These are phyloP conservation scores for Lichtheimia ramosa DNA, from an alignment of 371 early-diverging fungal species.

Conservation along the genomic window DNA sequence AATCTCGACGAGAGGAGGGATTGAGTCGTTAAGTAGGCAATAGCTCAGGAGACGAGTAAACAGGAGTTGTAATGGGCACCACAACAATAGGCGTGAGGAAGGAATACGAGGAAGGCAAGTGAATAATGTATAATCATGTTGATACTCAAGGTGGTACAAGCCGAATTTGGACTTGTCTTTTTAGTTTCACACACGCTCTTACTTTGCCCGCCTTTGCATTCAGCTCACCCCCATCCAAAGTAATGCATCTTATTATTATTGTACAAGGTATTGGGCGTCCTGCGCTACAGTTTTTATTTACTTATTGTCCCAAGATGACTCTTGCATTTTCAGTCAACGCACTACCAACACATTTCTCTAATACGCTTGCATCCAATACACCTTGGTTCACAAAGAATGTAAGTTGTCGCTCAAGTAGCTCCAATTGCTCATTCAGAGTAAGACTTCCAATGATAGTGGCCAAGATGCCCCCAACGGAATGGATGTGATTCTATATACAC, in stretches of 20 bases:
- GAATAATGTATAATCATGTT: no score
- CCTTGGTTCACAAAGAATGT: constrained; percentile 65
- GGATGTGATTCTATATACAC: constrained; percentile 35
- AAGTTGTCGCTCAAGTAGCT: constrained; percentile 53
- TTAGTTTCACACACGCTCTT: neutral
- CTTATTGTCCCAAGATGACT: constrained; percentile 13
- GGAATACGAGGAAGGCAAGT: neutral
- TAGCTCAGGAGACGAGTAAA: constrained; percentile 3
- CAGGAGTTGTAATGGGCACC: neutral
- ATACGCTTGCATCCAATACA: constrained; percentile 37
- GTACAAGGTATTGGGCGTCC: constrained; percentile 1
- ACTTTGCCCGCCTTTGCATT: neutral
- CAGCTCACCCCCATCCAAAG: neutral
- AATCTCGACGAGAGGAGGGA: neutral
- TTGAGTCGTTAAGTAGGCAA: neutral
- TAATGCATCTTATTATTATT: neutral
- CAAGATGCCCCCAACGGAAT: constrained; percentile 60
- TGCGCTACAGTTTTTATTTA: neutral
- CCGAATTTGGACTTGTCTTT: constrained; percentile 1
- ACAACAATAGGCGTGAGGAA: constrained; percentile 3
- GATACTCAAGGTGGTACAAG: constrained; percentile 1
- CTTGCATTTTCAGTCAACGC: constrained; percentile 20
- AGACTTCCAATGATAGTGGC: constrained; percentile 48
- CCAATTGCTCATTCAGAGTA: constrained; percentile 53
- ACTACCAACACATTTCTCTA: constrained; percentile 37